These are phyloP conservation scores for Penicillium chermesinum DNA, from an alignment of 495 filamentous ascomycete genomes.

Conservation along the genomic window DNA sequence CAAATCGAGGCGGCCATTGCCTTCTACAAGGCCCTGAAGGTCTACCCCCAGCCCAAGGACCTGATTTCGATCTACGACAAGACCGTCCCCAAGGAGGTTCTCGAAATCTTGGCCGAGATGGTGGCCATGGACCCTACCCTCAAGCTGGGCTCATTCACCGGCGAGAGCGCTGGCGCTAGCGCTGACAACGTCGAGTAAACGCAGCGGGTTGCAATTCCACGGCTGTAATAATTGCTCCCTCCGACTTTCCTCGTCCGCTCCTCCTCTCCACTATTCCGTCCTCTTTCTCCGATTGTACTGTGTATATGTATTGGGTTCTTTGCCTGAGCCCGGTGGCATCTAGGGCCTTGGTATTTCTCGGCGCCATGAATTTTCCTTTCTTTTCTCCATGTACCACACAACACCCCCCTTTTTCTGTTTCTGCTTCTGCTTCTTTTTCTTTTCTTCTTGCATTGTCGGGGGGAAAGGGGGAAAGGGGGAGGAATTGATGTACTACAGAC, in stretches of 20 bases:
- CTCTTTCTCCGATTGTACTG: conserved; percentile 1
- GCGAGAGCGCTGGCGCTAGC: conserved; percentile 24
- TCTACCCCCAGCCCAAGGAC: conserved; percentile 89
- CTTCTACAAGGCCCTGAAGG: conserved; percentile 98
- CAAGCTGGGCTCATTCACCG: conserved; percentile 52
- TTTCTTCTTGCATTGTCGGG: not conserved
- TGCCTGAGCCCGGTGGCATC: conserved; percentile 6
- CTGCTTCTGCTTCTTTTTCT: conserved; percentile 2
- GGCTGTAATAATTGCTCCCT: conserved; percentile 8
- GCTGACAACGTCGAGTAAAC: conserved; percentile 39
- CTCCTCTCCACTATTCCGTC: conserved; percentile 5
- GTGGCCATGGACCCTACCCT: conserved; percentile 80
- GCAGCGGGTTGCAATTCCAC: conserved; percentile 5
- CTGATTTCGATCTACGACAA: conserved; percentile 96
- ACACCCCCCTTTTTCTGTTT: conserved; percentile 1
- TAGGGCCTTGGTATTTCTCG: conserved; percentile 33
- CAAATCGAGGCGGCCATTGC: conserved; percentile 80
- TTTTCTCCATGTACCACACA: conserved; percentile 1
- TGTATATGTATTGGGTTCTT: conserved; percentile 27
- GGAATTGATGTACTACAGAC: conserved; percentile 10
- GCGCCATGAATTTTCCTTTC: conserved; percentile 29
- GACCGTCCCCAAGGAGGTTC: conserved; percentile 89
- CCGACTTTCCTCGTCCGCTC: conserved; percentile 2
- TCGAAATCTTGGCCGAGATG: conserved; percentile 96
- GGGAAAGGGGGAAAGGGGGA: not conserved